Evolutionary conservation across 2,329 filamentous ascomycete species (phyloP).

Genomic region (Cladophialophora immunda): DNA sequence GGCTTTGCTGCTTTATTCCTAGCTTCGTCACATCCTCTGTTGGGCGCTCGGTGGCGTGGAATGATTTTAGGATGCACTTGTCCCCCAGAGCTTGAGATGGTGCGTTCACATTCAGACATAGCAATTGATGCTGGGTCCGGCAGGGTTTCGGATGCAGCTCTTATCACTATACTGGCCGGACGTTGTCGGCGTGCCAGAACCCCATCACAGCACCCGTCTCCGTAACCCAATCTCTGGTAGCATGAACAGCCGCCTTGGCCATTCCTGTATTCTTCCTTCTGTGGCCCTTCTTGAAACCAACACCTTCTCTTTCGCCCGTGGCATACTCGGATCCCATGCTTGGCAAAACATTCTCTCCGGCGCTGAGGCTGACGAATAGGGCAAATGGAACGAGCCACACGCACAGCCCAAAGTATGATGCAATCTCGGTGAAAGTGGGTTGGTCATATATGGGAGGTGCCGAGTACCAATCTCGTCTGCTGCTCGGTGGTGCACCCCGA

Average conservation of each 20-base stretch:
- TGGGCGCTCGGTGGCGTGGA: background rate
- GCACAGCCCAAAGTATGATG: slow-evolving; percentile 93
- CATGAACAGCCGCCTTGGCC: slow-evolving; percentile 70
- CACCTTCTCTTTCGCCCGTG: slow-evolving; percentile 59
- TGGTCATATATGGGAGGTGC: slow-evolving; percentile 53
- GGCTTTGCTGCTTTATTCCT: background rate
- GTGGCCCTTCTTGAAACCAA: slow-evolving; percentile 43
- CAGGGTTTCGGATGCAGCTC: slow-evolving; percentile 41
- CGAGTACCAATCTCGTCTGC: slow-evolving; percentile 47
- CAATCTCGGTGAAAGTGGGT: slow-evolving; percentile 91
- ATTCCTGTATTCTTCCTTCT: slow-evolving; percentile 64
- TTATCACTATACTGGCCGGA: slow-evolving; percentile 45
- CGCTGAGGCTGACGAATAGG: slow-evolving; percentile 91
- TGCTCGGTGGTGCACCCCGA: slow-evolving; percentile 56
- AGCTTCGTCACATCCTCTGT: background rate
- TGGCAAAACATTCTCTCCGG: slow-evolving; percentile 92
- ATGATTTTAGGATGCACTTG: background rate
- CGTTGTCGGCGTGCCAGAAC: slow-evolving; percentile 67
- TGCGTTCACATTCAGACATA: background rate
- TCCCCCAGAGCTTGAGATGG: background rate
- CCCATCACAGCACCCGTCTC: slow-evolving; percentile 71
- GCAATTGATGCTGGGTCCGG: background rate
- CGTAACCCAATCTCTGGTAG: slow-evolving; percentile 66
- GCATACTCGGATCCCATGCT: slow-evolving; percentile 84
- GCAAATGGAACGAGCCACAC: slow-evolving; percentile 97